Evolutionary conservation across 78 protist species (phyloP), one percentile per base, ranked within the genome.

Genomic region (Capsaspora owczarzaki): DNA sequence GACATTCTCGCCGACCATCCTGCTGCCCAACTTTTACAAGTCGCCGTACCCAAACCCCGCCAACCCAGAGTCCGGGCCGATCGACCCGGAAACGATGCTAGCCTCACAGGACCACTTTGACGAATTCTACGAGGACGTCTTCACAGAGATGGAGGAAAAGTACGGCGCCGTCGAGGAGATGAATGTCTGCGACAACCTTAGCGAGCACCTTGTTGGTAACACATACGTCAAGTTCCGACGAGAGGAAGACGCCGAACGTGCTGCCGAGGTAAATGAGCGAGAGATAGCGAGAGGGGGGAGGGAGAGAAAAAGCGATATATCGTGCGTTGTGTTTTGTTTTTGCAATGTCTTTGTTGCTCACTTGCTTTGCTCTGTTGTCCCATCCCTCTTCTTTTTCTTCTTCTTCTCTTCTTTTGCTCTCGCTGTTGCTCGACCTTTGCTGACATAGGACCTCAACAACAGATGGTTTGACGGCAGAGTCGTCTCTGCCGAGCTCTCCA

Each of bases 161-260:
- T 89, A 81, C 76, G 98, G 98, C 27, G 81, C 35, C 35, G 74
- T 96, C 80, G 37, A n/a, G 2, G 95, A 89, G 46, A 79, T 96
- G 43, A 53, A 91, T 74, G 93, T 89, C 22, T 92, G 96, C 78
- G 96, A 93, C 40, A 97, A 96, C 86, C 85, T 95, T 22, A 82
- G 95, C 56, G 99, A 95, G 43, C 99, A 97, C 85, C 82, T 97
- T 69, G 33, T 91, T 42, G 99, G 99, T 60, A 95, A 97, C 82
- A 95, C 96, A 37, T 98, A 95, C 86, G 94, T 94, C 69, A 93
- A 87, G 89, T 98, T 81, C 74, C 33, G 23, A 19, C 79, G 69
- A 40, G 99, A 98, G 46, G 98, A 94, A 1, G 92, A 61, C 14
- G 99, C 98, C 6, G 89, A 78, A 51, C 86, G 74, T 51, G 95